Evolutionary conservation across 2,329 filamentous ascomycete genomes (phyloP).

Genomic region (Xylaria hypoxylon): DNA sequence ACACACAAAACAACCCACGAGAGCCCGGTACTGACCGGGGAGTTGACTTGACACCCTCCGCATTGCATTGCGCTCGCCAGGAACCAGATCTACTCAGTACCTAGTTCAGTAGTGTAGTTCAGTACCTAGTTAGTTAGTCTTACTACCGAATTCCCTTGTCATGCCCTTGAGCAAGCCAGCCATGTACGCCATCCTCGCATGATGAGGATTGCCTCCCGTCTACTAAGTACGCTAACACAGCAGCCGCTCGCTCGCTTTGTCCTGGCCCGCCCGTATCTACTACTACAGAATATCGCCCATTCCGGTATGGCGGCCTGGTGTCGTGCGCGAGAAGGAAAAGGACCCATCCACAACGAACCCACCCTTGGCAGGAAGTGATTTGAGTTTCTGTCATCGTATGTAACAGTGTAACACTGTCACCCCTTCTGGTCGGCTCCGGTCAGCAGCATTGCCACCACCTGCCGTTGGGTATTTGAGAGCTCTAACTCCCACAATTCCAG

Average conservation of each 20-base stretch:
- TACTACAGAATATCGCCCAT: slow-evolving; percentile 23
- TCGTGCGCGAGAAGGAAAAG: slow-evolving; percentile 23
- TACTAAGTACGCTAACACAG: slow-evolving; percentile 9
- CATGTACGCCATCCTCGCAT: slow-evolving; percentile 37
- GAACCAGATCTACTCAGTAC: slow-evolving; percentile 26
- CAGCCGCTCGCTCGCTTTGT: slow-evolving; percentile 23
- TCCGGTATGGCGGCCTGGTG: slow-evolving; percentile 34
- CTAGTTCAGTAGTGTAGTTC: no score
- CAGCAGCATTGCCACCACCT: slow-evolving; percentile 41
- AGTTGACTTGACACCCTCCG: slow-evolving; percentile 3
- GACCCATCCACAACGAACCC: slow-evolving; percentile 31
- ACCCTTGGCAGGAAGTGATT: slow-evolving; percentile 39
- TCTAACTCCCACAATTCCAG: slow-evolving; percentile 33
- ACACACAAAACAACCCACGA: slow-evolving; percentile 23
- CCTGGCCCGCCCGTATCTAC: slow-evolving; percentile 11
- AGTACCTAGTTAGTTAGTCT: slow-evolving; percentile 22
- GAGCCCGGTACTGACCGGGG: background rate
- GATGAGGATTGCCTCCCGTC: slow-evolving; percentile 32
- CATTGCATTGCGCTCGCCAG: slow-evolving; percentile 27
- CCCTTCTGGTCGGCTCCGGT: slow-evolving; percentile 33
- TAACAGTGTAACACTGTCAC: slow-evolving; percentile 39
- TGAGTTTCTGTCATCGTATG: slow-evolving; percentile 43
- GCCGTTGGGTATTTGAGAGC: slow-evolving; percentile 39
- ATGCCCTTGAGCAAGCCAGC: slow-evolving; percentile 21
- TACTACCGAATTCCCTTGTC: slow-evolving; percentile 27